Percentiles rank a stretch among this genome's conserved stretches.
phyloP scores from a whole-genome alignment of 179 eudicot species.

The Beta macrorhiza region DNA sequence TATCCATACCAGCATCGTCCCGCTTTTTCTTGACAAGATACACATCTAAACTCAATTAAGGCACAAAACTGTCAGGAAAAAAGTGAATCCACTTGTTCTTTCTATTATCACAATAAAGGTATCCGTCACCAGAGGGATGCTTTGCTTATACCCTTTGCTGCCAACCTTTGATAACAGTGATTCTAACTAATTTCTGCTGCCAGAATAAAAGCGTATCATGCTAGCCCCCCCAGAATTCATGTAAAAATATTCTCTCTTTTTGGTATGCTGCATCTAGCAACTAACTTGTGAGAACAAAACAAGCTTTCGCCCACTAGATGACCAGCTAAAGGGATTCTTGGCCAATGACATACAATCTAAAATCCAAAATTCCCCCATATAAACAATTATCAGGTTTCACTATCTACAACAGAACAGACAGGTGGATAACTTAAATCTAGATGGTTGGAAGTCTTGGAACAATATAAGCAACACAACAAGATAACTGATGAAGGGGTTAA shows the following conservation, averaged over 20 bases:
- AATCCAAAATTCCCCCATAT: not conserved
- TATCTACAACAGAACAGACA: not conserved
- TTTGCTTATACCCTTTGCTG: not conserved
- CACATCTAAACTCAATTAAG: constrained; percentile 57
- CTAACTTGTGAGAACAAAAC: not conserved
- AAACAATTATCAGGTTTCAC: not conserved
- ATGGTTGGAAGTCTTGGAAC: not conserved
- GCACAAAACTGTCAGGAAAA: constrained; percentile 10
- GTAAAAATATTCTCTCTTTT: not conserved
- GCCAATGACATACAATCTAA: not conserved
- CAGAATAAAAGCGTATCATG: not conserved
- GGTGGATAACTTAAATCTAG: not conserved
- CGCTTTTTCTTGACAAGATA: constrained; percentile 85
- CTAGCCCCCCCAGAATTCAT: not conserved
- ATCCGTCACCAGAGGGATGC: not conserved
- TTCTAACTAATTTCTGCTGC: not conserved
- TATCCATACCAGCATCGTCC: constrained; percentile 42
- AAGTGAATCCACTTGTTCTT: not conserved
- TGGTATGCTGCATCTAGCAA: not conserved
- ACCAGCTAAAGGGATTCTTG: not conserved
- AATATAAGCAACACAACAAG: not conserved
- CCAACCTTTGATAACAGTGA: not conserved
- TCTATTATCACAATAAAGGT: not conserved
- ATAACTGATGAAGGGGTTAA: not conserved
- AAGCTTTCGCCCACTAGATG: not conserved